Evolutionary conservation across 108 stramenopile species (phyloP).

Genomic region (Cyclostephanos invisitatus): DNA sequence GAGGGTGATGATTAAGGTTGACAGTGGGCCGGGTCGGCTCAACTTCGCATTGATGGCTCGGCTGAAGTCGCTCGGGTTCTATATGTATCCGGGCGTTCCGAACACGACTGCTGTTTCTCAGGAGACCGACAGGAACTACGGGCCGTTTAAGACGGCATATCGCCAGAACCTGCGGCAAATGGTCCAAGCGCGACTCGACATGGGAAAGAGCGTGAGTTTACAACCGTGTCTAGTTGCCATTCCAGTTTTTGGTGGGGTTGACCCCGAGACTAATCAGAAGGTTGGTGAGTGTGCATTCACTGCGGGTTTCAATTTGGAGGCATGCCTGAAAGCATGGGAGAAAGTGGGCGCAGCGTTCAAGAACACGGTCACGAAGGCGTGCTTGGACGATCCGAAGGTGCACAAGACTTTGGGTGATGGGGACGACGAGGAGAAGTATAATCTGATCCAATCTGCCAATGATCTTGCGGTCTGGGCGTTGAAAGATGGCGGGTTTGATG

Average conservation of each 20-base stretch:
- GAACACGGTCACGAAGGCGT: not conserved
- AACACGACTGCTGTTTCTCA: too few relatives aligned
- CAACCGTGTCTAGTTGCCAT: not conserved
- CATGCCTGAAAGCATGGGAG: not conserved
- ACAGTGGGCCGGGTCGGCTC: not conserved
- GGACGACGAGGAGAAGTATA: not conserved
- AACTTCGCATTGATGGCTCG: not conserved
- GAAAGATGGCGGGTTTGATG: too few relatives aligned
- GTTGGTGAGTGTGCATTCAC: not conserved
- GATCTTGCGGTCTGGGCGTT: not conserved
- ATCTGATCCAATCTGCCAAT: not conserved
- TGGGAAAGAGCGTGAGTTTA: not conserved
- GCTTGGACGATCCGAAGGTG: not conserved
- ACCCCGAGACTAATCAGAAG: not conserved
- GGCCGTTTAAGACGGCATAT: not conserved
- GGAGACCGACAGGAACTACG: not conserved
- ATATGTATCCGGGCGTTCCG: too few relatives aligned
- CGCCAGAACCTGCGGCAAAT: not conserved
- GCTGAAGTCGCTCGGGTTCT: not conserved
- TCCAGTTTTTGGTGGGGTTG: not conserved
- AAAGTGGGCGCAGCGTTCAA: not conserved
- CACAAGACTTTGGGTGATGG: not conserved
- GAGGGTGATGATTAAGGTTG: conserved; percentile 9
- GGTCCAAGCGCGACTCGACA: not conserved
- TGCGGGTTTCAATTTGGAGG: not conserved